phyloP scores from a whole-genome alignment of 75 land plant genomes.

The Chamaecyparis obtusa region DNA sequence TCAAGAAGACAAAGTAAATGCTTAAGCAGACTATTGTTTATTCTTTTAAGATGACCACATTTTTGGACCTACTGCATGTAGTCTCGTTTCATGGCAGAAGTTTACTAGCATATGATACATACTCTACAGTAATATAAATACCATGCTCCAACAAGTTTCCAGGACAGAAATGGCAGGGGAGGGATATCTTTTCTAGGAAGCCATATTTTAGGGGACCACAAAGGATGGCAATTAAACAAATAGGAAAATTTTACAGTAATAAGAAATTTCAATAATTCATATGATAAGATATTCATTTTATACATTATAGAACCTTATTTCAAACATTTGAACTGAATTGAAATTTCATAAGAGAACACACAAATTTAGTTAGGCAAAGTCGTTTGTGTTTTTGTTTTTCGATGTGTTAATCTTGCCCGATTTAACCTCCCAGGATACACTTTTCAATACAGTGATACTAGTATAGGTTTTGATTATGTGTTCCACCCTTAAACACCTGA shows the following conservation, averaged over 20 bases:
- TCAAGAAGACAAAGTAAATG: background rate
- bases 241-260: too few relatives aligned
- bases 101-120: background rate
- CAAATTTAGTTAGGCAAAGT: too few relatives aligned
- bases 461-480: slow-evolving; percentile 80
- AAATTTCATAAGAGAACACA: too few relatives aligned
- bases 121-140: background rate
- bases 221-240: too few relatives aligned
- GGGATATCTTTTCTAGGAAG: too few relatives aligned
- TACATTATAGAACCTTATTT: too few relatives aligned
- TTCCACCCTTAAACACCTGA: slow-evolving; percentile 22
- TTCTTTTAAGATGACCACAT: background rate
- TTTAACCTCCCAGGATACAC: slow-evolving; percentile 90
- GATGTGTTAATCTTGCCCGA: slow-evolving; percentile 50
- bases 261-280: too few relatives aligned
- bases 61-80: background rate
- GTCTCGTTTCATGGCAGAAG: background rate
- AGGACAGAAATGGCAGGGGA: too few relatives aligned
- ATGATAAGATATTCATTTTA: too few relatives aligned
- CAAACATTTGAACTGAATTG: too few relatives aligned
- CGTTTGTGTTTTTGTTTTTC: too few relatives aligned
- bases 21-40: background rate
- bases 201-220: too few relatives aligned
- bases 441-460: slow-evolving; percentile 67
- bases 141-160: background rate